A percentile compares a stretch with the other conserved stretches of the same genome.
phyloP scores from a whole-genome alignment of 805 yeast species.

The Starmerella apis region DNA sequence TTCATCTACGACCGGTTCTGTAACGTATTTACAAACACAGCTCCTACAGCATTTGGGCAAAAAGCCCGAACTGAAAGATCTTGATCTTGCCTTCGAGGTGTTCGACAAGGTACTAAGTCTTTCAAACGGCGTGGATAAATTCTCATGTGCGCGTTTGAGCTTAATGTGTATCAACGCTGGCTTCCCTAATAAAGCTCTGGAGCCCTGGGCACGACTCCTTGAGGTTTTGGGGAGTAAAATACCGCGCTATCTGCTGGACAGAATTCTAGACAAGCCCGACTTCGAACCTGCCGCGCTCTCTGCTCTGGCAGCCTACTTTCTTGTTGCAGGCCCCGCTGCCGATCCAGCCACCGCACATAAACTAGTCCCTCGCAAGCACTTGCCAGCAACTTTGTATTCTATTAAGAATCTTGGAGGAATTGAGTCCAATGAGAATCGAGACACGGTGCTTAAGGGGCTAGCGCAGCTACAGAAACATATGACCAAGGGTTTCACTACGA shows the following conservation, averaged over 20 bases:
- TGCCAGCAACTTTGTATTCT: slow-evolving; percentile 24
- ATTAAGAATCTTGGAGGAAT: slow-evolving; percentile 14
- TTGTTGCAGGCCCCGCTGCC: slow-evolving; percentile 21
- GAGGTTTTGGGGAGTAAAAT: slow-evolving; percentile 24
- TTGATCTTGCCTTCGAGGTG: slow-evolving; percentile 16
- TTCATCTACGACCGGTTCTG: slow-evolving; percentile 1
- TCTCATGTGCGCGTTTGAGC: slow-evolving; percentile 23
- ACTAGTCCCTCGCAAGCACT: slow-evolving; percentile 26
- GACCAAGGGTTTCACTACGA: slow-evolving; percentile 19
- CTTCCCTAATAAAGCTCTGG: slow-evolving; percentile 26
- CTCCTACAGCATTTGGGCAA: slow-evolving; percentile 10
- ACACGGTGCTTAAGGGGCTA: slow-evolving; percentile 20
- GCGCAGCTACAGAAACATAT: slow-evolving; percentile 18
- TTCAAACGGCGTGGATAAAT: slow-evolving; percentile 9
- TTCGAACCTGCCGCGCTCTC: slow-evolving; percentile 29
- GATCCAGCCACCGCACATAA: slow-evolving; percentile 26
- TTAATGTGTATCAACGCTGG: slow-evolving; percentile 24
- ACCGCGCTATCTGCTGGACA: slow-evolving; percentile 6
- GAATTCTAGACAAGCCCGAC: slow-evolving; percentile 19
- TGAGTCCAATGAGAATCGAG: slow-evolving; percentile 7
- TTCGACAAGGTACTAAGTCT: slow-evolving; percentile 12
- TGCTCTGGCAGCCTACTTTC: slow-evolving; percentile 30
- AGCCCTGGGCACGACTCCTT: slow-evolving; percentile 30
- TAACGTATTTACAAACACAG: slow-evolving; percentile 5
- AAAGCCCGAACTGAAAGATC: slow-evolving; percentile 4